Evolutionary conservation across 768 basidiomycete species (phyloP).

Genomic region (Pleurotus citrinopileatus): DNA sequence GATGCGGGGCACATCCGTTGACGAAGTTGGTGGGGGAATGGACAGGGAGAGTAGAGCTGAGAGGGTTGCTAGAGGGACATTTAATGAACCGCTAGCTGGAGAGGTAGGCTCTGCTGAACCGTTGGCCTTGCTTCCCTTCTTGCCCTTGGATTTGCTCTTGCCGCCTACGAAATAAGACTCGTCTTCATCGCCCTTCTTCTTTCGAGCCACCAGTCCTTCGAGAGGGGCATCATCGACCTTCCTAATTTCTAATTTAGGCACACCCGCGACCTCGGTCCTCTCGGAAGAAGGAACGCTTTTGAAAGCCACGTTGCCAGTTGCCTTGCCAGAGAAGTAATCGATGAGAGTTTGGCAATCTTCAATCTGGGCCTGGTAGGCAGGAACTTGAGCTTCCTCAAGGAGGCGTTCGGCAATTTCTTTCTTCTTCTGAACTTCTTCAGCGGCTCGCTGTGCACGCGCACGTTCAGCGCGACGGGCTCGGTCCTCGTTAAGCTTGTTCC

Average conservation of each 20-base stretch:
- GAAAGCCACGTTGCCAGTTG: constrained; percentile 38
- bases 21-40: constrained; percentile 83
- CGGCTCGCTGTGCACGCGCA: constrained; percentile 69
- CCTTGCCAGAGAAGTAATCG: constrained; percentile 76
- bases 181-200: constrained; percentile 92
- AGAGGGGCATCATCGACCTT: constrained; percentile 69
- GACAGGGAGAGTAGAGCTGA: constrained; percentile 84
- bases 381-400: constrained; percentile 85
- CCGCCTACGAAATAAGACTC: constrained; percentile 75
- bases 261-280: constrained; percentile 51
- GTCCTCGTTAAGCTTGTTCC: constrained; percentile 85
- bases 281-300: constrained; percentile 36
- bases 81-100: constrained; percentile 39
- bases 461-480: constrained; percentile 79
- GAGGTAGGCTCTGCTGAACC: constrained; percentile 29
- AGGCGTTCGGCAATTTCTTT: constrained; percentile 76
- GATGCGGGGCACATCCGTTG: constrained; percentile 75
- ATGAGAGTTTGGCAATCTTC: constrained; percentile 96
- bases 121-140: constrained; percentile 47
- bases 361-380: constrained; percentile 90
- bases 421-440: constrained; percentile 76
- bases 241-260: constrained; percentile 81
- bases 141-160: constrained; percentile 65
- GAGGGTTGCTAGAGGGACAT: constrained; percentile 83
- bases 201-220: constrained; percentile 70